Evolutionary conservation across 805 yeast species (phyloP), one percentile per base, ranked within the genome.

Genomic region (Starmerella sp.): DNA sequence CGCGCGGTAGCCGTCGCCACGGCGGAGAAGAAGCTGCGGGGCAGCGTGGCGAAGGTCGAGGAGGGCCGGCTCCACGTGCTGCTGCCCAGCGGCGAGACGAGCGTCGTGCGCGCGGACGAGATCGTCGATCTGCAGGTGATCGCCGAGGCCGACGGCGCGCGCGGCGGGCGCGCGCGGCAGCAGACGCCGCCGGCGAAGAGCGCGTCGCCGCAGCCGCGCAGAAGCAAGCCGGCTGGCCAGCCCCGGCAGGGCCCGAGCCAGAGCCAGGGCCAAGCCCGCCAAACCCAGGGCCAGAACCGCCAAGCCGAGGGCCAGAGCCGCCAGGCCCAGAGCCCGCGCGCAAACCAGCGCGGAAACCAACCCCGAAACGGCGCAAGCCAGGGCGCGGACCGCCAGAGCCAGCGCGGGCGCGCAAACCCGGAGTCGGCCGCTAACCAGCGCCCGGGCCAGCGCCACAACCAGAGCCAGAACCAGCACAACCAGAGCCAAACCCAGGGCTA

Each of bases 1-100:
- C 48, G 48, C 9, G n/a, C 48, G 13, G 48, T 45, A n/a, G 48
- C 48, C 28, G 48, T 45, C 4, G 38, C 48, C n/a, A 45, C 48
- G 5, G 38, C 39, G n/a, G 48, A 32, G 13, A 34, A 32, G 15
- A 45, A 13, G 30, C 32, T 45, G 8, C 4, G n/a, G 39, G 48
- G 48, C n/a, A 45, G 22, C 10, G 48, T 45, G 6, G 48, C 48
- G 5, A 45, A 45, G 22, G 38, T 45, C 39, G 48, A 45, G 48
- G 48, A 45, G 39, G 48, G 48, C 22, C 48, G 38, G 7, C 31
- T 45, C 30, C 48, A 45, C n/a, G 48, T 45, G 13, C 5, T 29
- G n/a, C 29, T 28, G 7, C 39, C 9, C 3, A 17, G 31, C 9
- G 48, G 48, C 39, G 13, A 15, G 31, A 45, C 37, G 10, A 39